Percentiles rank a stretch among this genome's conserved stretches.
Conservation (phyloP, 805 yeast genomes). For the Henningerozyma blattae region DNA sequence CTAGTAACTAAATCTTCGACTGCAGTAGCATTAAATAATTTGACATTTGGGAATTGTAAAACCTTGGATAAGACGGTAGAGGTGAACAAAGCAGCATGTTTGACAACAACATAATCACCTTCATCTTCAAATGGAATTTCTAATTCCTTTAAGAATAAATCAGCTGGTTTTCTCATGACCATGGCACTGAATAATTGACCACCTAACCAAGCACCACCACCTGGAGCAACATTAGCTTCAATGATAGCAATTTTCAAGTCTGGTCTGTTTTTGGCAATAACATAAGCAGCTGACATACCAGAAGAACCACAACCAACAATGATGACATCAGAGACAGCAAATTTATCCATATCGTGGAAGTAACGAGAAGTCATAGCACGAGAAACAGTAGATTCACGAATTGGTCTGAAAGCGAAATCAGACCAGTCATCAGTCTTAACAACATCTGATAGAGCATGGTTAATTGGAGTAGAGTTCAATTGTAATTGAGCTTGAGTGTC, state of each 20-base stretch:
- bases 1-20: slow-evolving; percentile 73
- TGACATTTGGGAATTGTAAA: slow-evolving; percentile 59
- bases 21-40: slow-evolving; percentile 68
- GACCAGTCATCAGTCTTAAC: slow-evolving; percentile 44
- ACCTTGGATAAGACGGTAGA: slow-evolving; percentile 61
- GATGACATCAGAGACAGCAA: slow-evolving; percentile 63
- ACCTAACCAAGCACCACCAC: slow-evolving; percentile 74
- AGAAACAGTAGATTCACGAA: slow-evolving; percentile 67
- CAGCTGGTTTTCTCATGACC: slow-evolving; percentile 75
- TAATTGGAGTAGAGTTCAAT: slow-evolving; percentile 10
- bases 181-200: slow-evolving; percentile 69
- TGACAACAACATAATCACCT: slow-evolving; percentile 69
- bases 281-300: slow-evolving; percentile 67
- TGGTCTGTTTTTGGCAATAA: slow-evolving; percentile 60
- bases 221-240: slow-evolving; percentile 66
- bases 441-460: slow-evolving; percentile 21
- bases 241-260: slow-evolving; percentile 62
- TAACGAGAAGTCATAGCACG: slow-evolving; percentile 72
- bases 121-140: slow-evolving; percentile 63
- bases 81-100: slow-evolving; percentile 69
- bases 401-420: slow-evolving; percentile 54
- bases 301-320: slow-evolving; percentile 73
- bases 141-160: slow-evolving; percentile 49
- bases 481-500: slow-evolving; percentile 1
- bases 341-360: slow-evolving; percentile 60